Evolutionary conservation across 352 stramenopile species (phyloP), one percentile per base, ranked within the genome.

Genomic region (Plasmopara halstedii): DNA sequence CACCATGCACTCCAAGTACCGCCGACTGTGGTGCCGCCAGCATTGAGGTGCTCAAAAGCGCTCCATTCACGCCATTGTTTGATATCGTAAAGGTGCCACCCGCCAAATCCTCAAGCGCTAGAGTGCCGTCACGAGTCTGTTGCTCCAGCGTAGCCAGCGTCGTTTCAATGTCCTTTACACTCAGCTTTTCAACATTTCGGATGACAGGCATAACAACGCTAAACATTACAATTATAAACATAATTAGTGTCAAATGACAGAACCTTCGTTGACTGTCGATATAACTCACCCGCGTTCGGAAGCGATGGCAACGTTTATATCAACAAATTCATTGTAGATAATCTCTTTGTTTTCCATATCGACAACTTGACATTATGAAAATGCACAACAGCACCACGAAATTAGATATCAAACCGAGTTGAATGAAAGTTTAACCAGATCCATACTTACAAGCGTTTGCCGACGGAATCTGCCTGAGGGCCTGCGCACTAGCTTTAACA

Each of bases 81-180:
- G 88, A 95, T 58, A 99, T 97, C 22, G 96, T 98, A 64, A 99
- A 99, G 25, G 95, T 99, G 23, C 96, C 96, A 41, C 96, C 96
- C 0, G 92, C 78, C 76, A 99, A 96, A 56, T 99, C 97, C 43
- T 92, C 81, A 9, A 92, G 42, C 22, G 77, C 75, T 19, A 92
- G 50, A 27, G 64, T 73, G 32, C 81, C 78, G 21, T 79, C 67
- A 19, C 73, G 73, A 11, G 80, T 76, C 57, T 88, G 68, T 42
- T 80, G 42, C 9, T 78, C 90, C 48, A 98, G 92, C 44, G 89
- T 67, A 27, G 82, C 77, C 61, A 99, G 96, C 27, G 75, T 90
- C 41, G 96, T 94, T 66, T 99, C 96, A 1, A 99, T 86, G 56
- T 98, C 93, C 9, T 91, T 85, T 62, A 99, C 96, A 21, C 70